phyloP scores from a whole-genome alignment of 495 filamentous ascomycete species.

The Corynascus novoguineensis region DNA sequence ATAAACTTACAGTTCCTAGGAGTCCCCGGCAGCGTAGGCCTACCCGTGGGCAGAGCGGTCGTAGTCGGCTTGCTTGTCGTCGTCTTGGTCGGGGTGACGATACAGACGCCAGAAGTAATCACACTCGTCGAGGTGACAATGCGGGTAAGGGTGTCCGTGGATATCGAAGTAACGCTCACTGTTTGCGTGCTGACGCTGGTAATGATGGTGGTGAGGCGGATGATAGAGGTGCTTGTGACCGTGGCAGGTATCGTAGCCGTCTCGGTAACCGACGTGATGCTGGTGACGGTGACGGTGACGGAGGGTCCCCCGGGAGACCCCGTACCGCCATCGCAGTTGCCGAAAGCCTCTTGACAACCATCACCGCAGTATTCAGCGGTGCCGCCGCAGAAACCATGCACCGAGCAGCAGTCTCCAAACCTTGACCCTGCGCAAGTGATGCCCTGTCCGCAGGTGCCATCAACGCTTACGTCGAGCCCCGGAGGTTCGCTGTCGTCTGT shows the following conservation, averaged over 20 bases:
- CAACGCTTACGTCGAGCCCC: constrained; percentile 21
- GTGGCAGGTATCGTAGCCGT: constrained; percentile 3
- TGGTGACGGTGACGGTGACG: constrained; percentile 20
- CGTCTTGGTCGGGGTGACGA: neutral
- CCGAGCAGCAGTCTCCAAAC: constrained; percentile 41
- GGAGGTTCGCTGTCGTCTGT: constrained; percentile 2
- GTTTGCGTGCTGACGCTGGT: constrained; percentile 13
- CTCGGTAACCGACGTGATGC: constrained; percentile 8
- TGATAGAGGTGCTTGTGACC: constrained; percentile 9
- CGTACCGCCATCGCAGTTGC: constrained; percentile 23
- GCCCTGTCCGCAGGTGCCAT: constrained; percentile 37
- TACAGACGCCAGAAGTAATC: neutral
- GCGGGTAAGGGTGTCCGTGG: constrained; percentile 15
- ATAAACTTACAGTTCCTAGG: constrained; percentile 22
- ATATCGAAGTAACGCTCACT: constrained; percentile 7
- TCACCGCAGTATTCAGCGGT: constrained; percentile 35
- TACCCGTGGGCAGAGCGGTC: neutral
- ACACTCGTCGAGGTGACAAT: constrained; percentile 13
- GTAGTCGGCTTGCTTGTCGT: neutral
- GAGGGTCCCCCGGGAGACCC: constrained; percentile 2
- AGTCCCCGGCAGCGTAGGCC: constrained; percentile 20
- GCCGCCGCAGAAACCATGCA: constrained; percentile 37
- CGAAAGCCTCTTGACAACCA: constrained; percentile 37
- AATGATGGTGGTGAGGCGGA: constrained; percentile 4
- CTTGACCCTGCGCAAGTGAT: constrained; percentile 38